Base-by-base conservation (phyloP, 2,329 filamentous ascomycete species). In the Calycina herbarum region DNA sequence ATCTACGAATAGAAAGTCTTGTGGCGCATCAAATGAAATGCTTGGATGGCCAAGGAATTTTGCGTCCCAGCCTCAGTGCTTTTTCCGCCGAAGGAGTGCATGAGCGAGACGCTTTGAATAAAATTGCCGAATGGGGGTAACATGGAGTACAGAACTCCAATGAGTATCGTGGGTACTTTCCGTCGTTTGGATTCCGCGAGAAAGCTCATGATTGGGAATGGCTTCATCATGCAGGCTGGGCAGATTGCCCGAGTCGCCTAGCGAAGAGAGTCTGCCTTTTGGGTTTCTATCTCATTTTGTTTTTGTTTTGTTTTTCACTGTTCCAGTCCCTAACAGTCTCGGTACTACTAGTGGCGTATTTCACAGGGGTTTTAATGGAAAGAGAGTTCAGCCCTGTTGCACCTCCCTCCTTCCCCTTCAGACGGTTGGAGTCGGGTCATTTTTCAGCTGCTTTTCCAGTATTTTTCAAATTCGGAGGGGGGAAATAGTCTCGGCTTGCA, bases 1-100 rank as follows among this genome's bases (percentile, higher is more conserved):
- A 54, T 13, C 48, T 54, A 54, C 48, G 48, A 54, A 54, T 54
- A 54, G 20, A 27, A 54, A 54, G 48, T 27, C 48, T 40, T 54
- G 24, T 54, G 48, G 20, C 48, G 20, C 48, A 24, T 24, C 45
- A 51, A 51, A 51, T 51, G n/a, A 51, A 51, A 51, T 27, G 20
- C 8, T 20, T 51, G 45, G 45, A 40, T 51, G 24, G 45, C 45
- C 45, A 51, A 51, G 45, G 11, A 51, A 11, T 24, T 51, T 51
- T 51, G 7, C n/a, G 45, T 27, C 24, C 45, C 45, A 51, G 45
- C 45, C 45, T 51, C 20, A 51, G 24, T 51, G 45, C 45, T 51
- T 11, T 51, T 51, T 51, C 42, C 42, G 17, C 45, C 45, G 45
- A 51, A 51, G 45, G 45, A 11, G 45, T 51, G 45, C 45, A 51